These are phyloP conservation scores for Ambrosiella beaveri DNA, from an alignment of 2,329 filamentous ascomycete genomes.

Conservation along the genomic window DNA sequence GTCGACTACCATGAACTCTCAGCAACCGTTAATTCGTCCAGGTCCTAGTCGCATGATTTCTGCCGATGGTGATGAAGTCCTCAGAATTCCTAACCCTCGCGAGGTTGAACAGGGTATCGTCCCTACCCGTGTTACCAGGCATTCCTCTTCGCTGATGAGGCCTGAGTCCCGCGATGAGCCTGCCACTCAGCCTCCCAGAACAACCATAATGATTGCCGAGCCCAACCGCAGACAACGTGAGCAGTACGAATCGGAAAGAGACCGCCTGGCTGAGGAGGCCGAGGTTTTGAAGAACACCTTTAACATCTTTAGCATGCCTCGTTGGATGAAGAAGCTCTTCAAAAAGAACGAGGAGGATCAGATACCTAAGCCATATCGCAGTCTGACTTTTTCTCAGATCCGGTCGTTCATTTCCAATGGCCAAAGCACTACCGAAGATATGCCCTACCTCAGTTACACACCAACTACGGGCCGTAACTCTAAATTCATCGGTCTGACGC, in stretches of 20 bases:
- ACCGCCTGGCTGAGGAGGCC: slow-evolving; percentile 21
- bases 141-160: background rate
- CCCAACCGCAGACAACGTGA: slow-evolving; percentile 25
- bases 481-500: slow-evolving; percentile 70
- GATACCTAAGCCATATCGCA: slow-evolving; percentile 8
- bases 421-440: slow-evolving; percentile 23
- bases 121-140: slow-evolving; percentile 35
- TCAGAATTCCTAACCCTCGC: slow-evolving; percentile 80
- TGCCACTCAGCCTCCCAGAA: background rate
- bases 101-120: slow-evolving; percentile 72
- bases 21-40: slow-evolving; percentile 5
- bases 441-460: slow-evolving; percentile 87
- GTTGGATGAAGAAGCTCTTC: slow-evolving; percentile 8
- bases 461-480: slow-evolving; percentile 89
- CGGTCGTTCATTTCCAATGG: slow-evolving; percentile 9
- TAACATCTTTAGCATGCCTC: slow-evolving; percentile 11
- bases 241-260: slow-evolving; percentile 14
- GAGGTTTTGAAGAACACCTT: slow-evolving; percentile 19
- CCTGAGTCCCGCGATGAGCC: slow-evolving; percentile 10
- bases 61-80: slow-evolving; percentile 52
- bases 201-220: slow-evolving; percentile 39
- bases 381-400: slow-evolving; percentile 6
- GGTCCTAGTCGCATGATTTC: slow-evolving; percentile 29
- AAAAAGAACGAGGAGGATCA: slow-evolving; percentile 1
- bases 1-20: slow-evolving; percentile 24